Evolutionary conservation across 2,329 filamentous ascomycete species (phyloP), one percentile per base, ranked within the genome.

Genomic region (Clonostachys byssicola): DNA sequence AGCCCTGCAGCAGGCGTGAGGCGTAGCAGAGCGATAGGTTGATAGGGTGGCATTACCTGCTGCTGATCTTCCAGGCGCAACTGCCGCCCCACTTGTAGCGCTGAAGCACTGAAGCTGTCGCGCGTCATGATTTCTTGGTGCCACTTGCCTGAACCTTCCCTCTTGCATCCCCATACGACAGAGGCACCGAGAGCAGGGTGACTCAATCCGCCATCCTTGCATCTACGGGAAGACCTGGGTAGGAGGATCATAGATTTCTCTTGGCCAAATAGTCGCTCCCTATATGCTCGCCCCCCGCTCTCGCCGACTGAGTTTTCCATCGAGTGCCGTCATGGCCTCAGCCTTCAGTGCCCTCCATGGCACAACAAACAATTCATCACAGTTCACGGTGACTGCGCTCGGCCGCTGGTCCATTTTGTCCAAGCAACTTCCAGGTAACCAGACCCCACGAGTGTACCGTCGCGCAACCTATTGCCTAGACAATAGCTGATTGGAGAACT

Each of bases 401-500:
- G 86, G 85, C 65, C 77, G 92, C 55, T 96, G 92, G 92, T 95
- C 89, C 39, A 83, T 91, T 56, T 72, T 85, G 51, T 83, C 84
- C 60, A 86, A 82, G 60, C 78, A 85, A 51, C 74, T 94, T 34
- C 89, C 90, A 57, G 68, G 83, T 87, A 64, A 50, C 72, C 23
- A 9, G 23, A 9, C 23, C 23, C 33, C 18, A 13, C n/a, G 40
- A 12, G 9, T 12, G 9, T 34, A 30, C 23, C 13, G 16, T n/a
- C 36, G 43, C 35, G 4, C 13, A 13, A 13, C 12, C 4, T 18
- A 10, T 13, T 10, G 12, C 14, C 10, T 12, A 33, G 34, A 34
- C 42, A 51, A 58, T 47, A 60, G 43, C 46, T 35, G 20, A 12
- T 23, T 39, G 47, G 51, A 54, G 41, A 56, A 44, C 20, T 54